These are phyloP conservation scores for Neoboletus brunneissimus DNA, from an alignment of 768 basidiomycete species.

Conservation along the genomic window DNA sequence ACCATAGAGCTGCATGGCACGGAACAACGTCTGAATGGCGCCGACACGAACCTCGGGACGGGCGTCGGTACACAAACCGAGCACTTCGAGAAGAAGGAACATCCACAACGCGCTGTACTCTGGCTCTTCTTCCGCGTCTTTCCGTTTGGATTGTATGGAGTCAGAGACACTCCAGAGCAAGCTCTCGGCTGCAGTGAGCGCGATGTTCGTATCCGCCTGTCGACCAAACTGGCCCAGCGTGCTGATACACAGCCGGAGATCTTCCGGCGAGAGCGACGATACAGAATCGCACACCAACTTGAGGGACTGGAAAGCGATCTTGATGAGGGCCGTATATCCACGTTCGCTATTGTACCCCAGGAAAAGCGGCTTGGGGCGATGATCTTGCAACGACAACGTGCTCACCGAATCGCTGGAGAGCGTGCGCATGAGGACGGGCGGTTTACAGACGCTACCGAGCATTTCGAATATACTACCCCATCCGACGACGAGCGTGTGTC, in stretches of 20 bases:
- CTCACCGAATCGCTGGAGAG: slow-evolving; percentile 41
- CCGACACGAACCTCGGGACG: slow-evolving; percentile 89
- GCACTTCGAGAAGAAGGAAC: slow-evolving; percentile 79
- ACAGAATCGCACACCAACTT: slow-evolving; percentile 94
- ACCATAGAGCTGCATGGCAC: slow-evolving; percentile 92
- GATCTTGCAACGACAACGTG: slow-evolving; percentile 39
- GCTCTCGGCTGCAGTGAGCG: slow-evolving; percentile 89
- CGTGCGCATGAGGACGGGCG: slow-evolving; percentile 39
- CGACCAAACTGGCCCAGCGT: slow-evolving; percentile 90
- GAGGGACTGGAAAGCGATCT: slow-evolving; percentile 91
- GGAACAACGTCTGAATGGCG: slow-evolving; percentile 92
- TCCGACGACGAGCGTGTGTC: slow-evolving; percentile 86
- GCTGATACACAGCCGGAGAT: slow-evolving; percentile 84
- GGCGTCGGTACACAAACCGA: slow-evolving; percentile 76
- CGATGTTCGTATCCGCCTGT: slow-evolving; percentile 94
- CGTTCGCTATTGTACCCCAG: slow-evolving; percentile 62
- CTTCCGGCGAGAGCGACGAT: slow-evolving; percentile 71
- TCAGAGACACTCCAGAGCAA: slow-evolving; percentile 96
- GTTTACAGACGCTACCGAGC: slow-evolving; percentile 82
- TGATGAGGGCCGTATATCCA: slow-evolving; percentile 71
- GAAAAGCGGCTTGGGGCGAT: slow-evolving; percentile 45
- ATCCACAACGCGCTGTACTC: slow-evolving; percentile 92
- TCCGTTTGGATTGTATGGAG: slow-evolving; percentile 83
- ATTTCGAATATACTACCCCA: slow-evolving; percentile 95
- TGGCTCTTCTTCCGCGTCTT: slow-evolving; percentile 55